Evolutionary conservation across 352 stramenopile species (phyloP).

Genomic region (Phytophthora fragariaefolia): DNA sequence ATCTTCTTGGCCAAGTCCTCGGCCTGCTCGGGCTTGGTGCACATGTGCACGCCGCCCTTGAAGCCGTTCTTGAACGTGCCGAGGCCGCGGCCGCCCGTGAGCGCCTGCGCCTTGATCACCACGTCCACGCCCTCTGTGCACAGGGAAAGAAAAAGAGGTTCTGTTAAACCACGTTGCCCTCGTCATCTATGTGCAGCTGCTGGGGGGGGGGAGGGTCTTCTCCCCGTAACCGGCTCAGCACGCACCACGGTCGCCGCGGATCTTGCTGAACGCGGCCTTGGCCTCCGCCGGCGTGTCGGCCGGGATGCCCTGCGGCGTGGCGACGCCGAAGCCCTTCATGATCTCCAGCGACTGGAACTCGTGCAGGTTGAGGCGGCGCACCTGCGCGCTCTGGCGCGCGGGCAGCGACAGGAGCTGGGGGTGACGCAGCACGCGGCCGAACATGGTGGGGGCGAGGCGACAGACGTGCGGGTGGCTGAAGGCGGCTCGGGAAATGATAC

Average conservation of each 20-base stretch:
- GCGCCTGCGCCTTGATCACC: conserved; percentile 97
- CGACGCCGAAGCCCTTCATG: conserved; percentile 91
- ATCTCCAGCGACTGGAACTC: conserved; percentile 96
- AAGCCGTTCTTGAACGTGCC: conserved; percentile 98
- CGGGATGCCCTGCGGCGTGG: conserved; percentile 70
- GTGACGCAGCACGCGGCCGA: conserved; percentile 58
- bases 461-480: conserved; percentile 25
- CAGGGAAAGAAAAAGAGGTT: conserved; percentile 17
- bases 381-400: conserved; percentile 58
- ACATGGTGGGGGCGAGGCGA: conserved; percentile 44
- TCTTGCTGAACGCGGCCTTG: conserved; percentile 79
- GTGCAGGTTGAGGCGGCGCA: conserved; percentile 93
- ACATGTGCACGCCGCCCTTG: conserved; percentile 98
- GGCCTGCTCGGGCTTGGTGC: conserved; percentile 87
- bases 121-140: conserved; percentile 85
- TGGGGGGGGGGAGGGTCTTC: not conserved
- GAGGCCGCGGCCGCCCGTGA: conserved; percentile 95
- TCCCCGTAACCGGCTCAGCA: too few species aligned
- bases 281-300: conserved; percentile 85
- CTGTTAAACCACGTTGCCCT: conserved; percentile 32
- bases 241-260: conserved; percentile 76
- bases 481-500: conserved; percentile 43
- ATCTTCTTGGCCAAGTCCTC: conserved; percentile 88
- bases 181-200: conserved; percentile 13
- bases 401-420: conserved; percentile 62